Conservation (phyloP, 352 stramenopile genomes). For the Globisporangium megalacanthum region DNA sequence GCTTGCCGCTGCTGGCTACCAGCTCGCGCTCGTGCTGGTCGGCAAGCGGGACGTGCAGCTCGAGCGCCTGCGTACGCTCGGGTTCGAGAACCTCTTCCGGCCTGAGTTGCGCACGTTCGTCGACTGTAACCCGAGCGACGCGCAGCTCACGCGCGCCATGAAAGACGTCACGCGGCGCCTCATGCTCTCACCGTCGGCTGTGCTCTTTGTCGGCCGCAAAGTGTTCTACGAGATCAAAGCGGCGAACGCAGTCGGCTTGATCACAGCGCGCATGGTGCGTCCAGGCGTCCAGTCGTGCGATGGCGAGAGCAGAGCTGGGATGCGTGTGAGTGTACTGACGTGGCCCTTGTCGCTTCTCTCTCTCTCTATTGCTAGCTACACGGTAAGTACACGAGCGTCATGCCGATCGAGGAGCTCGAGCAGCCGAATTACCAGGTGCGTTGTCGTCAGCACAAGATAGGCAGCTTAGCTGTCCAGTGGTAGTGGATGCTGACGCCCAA, state of each 20-base stretch:
- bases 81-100: slow-evolving; percentile 54
- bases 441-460: neutral
- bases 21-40: slow-evolving; percentile 65
- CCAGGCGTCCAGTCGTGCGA: neutral
- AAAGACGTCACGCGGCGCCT: slow-evolving; percentile 57
- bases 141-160: slow-evolving; percentile 65
- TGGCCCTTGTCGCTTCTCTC: too few species aligned
- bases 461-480: neutral
- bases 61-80: slow-evolving; percentile 64
- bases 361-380: slow-evolving; percentile 37
- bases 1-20: slow-evolving; percentile 48
- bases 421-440: slow-evolving; percentile 72
- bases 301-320: neutral
- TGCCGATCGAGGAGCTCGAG: slow-evolving; percentile 81
- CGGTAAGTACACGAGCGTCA: slow-evolving; percentile 79
- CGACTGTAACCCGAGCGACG: slow-evolving; percentile 52
- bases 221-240: slow-evolving; percentile 87
- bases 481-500: neutral
- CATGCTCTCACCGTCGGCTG: slow-evolving; percentile 61
- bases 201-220: slow-evolving; percentile 80
- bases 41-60: slow-evolving; percentile 70
- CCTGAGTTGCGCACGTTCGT: slow-evolving; percentile 52
- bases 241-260: slow-evolving; percentile 69
- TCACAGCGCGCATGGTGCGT: slow-evolving; percentile 72
- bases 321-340: too few species aligned